These are phyloP conservation scores for Pichia sp. DNA, from an alignment of 1,139 yeast species.

Conservation along the genomic window DNA sequence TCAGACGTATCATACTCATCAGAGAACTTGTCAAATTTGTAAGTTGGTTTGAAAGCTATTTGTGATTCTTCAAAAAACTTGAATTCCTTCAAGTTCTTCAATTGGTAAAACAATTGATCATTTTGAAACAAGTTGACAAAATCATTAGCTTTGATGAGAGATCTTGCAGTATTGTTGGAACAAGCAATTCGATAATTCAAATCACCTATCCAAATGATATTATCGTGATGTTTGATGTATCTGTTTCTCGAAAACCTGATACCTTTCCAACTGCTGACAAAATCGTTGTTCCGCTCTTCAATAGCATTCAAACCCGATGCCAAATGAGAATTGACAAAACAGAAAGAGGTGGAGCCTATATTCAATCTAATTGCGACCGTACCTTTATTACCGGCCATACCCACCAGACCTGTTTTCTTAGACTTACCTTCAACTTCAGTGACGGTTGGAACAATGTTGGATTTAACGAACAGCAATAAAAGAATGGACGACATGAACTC, in stretches of 20 bases:
- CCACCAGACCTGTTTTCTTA: constrained; percentile 92
- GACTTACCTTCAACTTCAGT: constrained; percentile 66
- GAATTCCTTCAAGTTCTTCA: constrained; percentile 50
- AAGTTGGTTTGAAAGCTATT: constrained; percentile 78
- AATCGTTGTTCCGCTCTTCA: constrained; percentile 80
- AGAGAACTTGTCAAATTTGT: constrained; percentile 84
- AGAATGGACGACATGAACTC: constrained; percentile 87
- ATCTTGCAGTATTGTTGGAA: constrained; percentile 61
- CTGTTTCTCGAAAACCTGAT: constrained; percentile 42
- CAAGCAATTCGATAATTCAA: constrained; percentile 75
- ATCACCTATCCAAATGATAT: constrained; percentile 90
- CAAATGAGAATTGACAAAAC: constrained; percentile 79
- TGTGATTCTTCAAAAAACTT: constrained; percentile 59
- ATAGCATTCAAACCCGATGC: constrained; percentile 84
- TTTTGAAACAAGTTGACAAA: constrained; percentile 47
- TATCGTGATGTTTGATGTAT: constrained; percentile 64
- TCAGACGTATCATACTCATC: constrained; percentile 76
- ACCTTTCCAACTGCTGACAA: constrained; percentile 56
- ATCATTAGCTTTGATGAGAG: constrained; percentile 41
- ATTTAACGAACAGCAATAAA: constrained; percentile 55
- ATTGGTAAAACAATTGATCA: constrained; percentile 74
- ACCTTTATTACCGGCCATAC: constrained; percentile 93
- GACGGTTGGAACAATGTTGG: constrained; percentile 43
- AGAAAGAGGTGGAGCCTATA: constrained; percentile 64
- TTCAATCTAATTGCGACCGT: constrained; percentile 81